A percentile compares a stretch with the other conserved stretches of the same genome.
These are phyloP conservation scores for Rhodomyrtus psidioides DNA, from an alignment of 441 rosid genomes.

Conservation along the genomic window DNA sequence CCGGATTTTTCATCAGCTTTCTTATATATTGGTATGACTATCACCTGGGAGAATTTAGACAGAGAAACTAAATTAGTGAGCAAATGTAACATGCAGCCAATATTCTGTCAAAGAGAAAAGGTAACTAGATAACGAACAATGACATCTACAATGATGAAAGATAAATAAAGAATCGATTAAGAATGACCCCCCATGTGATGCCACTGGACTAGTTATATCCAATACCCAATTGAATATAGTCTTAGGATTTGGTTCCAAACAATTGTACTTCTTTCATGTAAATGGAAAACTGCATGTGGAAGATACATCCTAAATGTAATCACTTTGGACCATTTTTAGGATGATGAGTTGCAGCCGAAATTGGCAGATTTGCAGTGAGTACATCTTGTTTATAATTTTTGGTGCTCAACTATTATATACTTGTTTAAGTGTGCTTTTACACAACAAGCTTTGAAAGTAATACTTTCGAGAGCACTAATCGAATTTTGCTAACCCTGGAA, in stretches of 20 bases:
- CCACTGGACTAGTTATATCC: neutral
- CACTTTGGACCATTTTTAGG: neutral
- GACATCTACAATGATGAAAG: neutral
- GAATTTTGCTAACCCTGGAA: neutral
- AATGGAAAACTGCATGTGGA: neutral
- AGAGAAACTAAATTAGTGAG: neutral
- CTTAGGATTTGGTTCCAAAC: neutral
- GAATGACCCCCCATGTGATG: neutral
- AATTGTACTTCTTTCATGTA: neutral
- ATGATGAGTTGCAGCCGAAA: neutral
- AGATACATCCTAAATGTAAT: neutral
- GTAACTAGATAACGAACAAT: neutral
- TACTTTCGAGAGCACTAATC: neutral
- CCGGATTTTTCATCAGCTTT: conserved; percentile 61
- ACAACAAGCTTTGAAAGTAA: neutral
- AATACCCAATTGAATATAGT: neutral
- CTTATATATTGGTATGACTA: conserved; percentile 88
- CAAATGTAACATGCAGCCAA: neutral
- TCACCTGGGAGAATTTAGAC: conserved; percentile 39
- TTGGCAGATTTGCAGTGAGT: neutral
- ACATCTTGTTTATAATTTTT: neutral
- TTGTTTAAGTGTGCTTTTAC: neutral
- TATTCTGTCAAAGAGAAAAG: neutral
- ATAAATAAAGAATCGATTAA: neutral
- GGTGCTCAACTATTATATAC: neutral